phyloP scores from a whole-genome alignment of 805 yeast species.

The Soucietia sequanensis region DNA sequence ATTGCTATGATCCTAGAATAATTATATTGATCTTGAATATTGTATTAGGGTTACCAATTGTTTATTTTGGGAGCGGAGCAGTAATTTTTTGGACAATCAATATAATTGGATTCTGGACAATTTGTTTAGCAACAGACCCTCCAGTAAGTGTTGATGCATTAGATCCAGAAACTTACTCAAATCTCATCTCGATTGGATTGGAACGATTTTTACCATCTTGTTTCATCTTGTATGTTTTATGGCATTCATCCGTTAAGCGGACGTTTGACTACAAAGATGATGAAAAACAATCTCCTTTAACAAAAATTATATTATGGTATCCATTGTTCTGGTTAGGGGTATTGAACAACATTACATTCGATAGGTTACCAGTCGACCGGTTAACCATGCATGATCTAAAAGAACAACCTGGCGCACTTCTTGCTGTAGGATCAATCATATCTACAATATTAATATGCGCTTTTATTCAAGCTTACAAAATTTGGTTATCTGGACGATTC shows the following conservation, averaged over 20 bases:
- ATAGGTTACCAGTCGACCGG: slow-evolving; percentile 83
- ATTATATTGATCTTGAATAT: slow-evolving; percentile 57
- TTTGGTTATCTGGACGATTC: slow-evolving; percentile 79
- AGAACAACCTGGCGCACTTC: slow-evolving; percentile 72
- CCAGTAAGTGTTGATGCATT: slow-evolving; percentile 60
- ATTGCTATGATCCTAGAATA: slow-evolving; percentile 71
- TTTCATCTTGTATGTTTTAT: slow-evolving; percentile 67
- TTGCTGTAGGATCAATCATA: slow-evolving; percentile 57
- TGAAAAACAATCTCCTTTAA: slow-evolving; percentile 34
- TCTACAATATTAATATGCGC: slow-evolving; percentile 51
- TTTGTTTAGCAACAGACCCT: slow-evolving; percentile 73
- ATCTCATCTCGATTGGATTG: slow-evolving; percentile 66
- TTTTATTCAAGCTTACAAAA: slow-evolving; percentile 67
- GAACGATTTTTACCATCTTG: slow-evolving; percentile 74
- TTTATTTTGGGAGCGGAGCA: slow-evolving; percentile 47
- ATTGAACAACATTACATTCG: slow-evolving; percentile 84
- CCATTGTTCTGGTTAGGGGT: slow-evolving; percentile 83
- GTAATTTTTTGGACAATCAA: slow-evolving; percentile 56
- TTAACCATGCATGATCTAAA: slow-evolving; percentile 68
- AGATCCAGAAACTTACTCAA: slow-evolving; percentile 53
- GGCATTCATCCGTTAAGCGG: slow-evolving; percentile 53
- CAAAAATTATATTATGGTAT: slow-evolving; percentile 61
- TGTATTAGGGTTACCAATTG: slow-evolving; percentile 59
- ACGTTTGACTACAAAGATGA: slow-evolving; percentile 35
- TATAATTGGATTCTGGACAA: slow-evolving; percentile 80